Percentiles rank a stretch among this genome's conserved stretches.
phyloP scores from a whole-genome alignment of 805 yeast species.

The Lachancea fermentati region DNA sequence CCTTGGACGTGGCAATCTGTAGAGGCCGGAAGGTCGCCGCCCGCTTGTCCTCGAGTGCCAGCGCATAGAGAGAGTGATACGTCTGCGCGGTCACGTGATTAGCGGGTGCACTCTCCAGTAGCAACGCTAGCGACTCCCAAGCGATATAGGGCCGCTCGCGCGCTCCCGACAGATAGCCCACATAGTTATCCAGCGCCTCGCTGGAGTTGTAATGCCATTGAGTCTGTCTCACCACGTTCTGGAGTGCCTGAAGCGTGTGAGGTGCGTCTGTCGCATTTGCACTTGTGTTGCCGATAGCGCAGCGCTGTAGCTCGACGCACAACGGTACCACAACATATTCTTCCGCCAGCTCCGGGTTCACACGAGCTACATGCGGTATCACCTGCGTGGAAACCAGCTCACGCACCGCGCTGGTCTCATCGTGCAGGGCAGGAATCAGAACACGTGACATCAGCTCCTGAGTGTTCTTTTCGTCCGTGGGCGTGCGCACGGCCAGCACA shows the following conservation, averaged over 20 bases:
- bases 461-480: slow-evolving; percentile 51
- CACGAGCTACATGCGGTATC: slow-evolving; percentile 36
- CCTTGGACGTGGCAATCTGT: slow-evolving; percentile 3
- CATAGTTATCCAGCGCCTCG: slow-evolving; percentile 3
- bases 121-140: slow-evolving; percentile 10
- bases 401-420: slow-evolving; percentile 45
- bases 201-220: not conserved
- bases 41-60: slow-evolving; percentile 6
- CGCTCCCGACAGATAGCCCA: not conserved
- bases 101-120: slow-evolving; percentile 5
- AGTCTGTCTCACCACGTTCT: slow-evolving; percentile 10
- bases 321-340: slow-evolving; percentile 9
- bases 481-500: slow-evolving; percentile 63
- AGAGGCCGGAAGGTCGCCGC: slow-evolving; percentile 4
- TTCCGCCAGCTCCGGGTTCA: not conserved
- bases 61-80: slow-evolving; percentile 2
- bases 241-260: slow-evolving; percentile 15
- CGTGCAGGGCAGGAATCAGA: slow-evolving; percentile 30
- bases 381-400: slow-evolving; percentile 40
- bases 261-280: slow-evolving; percentile 6
- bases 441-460: slow-evolving; percentile 17
- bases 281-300: slow-evolving; percentile 4
- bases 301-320: slow-evolving; percentile 7
- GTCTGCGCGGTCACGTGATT: slow-evolving; percentile 2
- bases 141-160: slow-evolving; percentile 6